Evolutionary conservation across 441 rosid genomes (phyloP).

Genomic region (Macaranga tanarius): DNA sequence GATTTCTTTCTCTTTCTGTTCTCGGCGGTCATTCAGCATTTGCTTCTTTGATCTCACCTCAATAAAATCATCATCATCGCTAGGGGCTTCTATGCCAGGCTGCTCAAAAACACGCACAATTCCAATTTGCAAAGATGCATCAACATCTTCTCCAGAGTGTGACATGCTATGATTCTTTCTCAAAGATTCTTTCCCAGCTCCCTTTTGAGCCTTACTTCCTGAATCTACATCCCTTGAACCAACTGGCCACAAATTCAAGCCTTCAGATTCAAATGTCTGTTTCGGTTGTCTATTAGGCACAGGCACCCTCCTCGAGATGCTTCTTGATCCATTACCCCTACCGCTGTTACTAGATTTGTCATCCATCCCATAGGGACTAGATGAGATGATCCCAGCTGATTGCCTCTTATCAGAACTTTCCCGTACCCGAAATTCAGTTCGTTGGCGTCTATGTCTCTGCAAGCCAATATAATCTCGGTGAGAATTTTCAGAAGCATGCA

Average conservation of each 20-base stretch:
- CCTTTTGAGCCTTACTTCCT: constrained; percentile 49
- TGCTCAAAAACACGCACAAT: constrained; percentile 78
- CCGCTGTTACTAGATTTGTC: constrained; percentile 51
- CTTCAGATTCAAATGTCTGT: constrained; percentile 49
- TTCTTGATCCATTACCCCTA: constrained; percentile 45
- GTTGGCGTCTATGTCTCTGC: constrained; percentile 58
- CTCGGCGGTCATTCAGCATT: constrained; percentile 96
- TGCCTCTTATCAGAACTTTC: constrained; percentile 51
- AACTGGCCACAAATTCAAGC: constrained; percentile 34
- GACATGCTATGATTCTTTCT: constrained; percentile 43
- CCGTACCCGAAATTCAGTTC: constrained; percentile 75
- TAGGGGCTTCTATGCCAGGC: constrained; percentile 90
- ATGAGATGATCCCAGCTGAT: constrained; percentile 30
- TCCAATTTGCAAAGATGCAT: constrained; percentile 79
- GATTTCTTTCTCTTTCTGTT: constrained; percentile 93
- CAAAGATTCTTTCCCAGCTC: constrained; percentile 47
- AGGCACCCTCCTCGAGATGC: constrained; percentile 47
- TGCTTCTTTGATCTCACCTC: constrained; percentile 99
- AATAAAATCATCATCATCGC: constrained; percentile 94
- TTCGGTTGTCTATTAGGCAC: constrained; percentile 53
- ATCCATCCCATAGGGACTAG: constrained; percentile 42
- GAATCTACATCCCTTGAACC: constrained; percentile 41
- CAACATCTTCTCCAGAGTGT: constrained; percentile 54
- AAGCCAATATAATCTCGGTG: constrained; percentile 52
- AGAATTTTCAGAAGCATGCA: constrained; percentile 51